These are phyloP conservation scores for Suillus luteus DNA, from an alignment of 768 basidiomycete genomes.

Conservation along the genomic window DNA sequence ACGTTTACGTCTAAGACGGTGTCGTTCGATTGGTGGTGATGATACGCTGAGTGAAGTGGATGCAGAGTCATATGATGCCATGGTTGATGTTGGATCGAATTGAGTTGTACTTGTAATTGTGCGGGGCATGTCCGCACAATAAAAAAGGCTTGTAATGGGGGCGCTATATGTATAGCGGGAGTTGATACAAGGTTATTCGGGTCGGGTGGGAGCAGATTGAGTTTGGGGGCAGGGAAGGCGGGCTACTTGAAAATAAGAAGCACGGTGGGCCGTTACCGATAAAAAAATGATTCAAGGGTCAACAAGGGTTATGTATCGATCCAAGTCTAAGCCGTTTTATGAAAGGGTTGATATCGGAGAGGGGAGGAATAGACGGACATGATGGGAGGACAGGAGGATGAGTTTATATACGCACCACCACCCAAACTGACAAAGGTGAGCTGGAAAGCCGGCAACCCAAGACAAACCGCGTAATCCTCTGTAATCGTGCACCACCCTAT, in stretches of 20 bases:
- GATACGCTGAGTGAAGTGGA: constrained; percentile 23
- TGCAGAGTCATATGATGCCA: constrained; percentile 22
- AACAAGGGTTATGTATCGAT: background rate
- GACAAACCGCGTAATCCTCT: constrained; percentile 31
- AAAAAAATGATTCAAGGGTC: constrained; percentile 1
- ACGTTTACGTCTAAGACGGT: constrained; percentile 26
- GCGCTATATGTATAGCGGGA: constrained; percentile 8
- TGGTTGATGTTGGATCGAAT: constrained; percentile 16
- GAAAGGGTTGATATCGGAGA: background rate
- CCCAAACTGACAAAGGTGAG: constrained; percentile 30
- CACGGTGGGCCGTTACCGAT: constrained; percentile 7
- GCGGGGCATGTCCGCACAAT: constrained; percentile 12
- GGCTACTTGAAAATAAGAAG: constrained; percentile 8
- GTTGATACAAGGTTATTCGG: background rate
- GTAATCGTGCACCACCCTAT: constrained; percentile 23
- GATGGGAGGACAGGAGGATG: constrained; percentile 26
- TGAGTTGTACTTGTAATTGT: constrained; percentile 5
- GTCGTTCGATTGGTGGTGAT: constrained; percentile 22
- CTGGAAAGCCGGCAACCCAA: constrained; percentile 28
- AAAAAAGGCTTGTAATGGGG: background rate
- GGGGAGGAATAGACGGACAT: constrained; percentile 29
- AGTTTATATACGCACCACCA: constrained; percentile 29
- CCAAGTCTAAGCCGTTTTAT: background rate
- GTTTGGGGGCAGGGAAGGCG: constrained; percentile 16
- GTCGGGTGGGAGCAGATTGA: background rate